These are phyloP conservation scores for Emiliania huxleyi DNA, from an alignment of 78 protist species.

Conservation along the genomic window DNA sequence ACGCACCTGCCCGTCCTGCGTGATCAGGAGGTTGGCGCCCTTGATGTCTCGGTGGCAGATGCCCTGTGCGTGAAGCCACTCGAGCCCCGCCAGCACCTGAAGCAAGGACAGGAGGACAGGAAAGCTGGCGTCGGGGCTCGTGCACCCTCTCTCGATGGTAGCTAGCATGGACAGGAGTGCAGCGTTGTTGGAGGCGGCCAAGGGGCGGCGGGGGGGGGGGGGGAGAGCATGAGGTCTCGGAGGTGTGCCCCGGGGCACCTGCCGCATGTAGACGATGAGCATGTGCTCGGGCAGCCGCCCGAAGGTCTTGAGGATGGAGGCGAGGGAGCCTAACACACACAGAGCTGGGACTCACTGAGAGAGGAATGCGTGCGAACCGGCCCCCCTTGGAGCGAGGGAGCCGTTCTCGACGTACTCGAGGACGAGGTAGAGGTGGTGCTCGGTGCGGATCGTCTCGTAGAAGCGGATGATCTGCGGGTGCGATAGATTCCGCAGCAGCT, in stretches of 20 bases:
- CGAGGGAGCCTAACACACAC: too few species aligned
- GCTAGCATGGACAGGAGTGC: too few species aligned
- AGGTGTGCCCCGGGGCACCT: too few species aligned
- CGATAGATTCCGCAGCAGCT: constrained; percentile 71
- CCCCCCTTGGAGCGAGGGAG: too few species aligned
- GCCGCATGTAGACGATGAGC: constrained; percentile 70
- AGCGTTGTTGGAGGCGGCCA: too few species aligned
- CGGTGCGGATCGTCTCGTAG: constrained; percentile 43
- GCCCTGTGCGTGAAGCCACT: constrained; percentile 81
- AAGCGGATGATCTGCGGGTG: constrained; percentile 83
- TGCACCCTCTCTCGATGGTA: too few species aligned
- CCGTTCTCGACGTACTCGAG: constrained; percentile 91
- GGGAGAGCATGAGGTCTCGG: too few species aligned
- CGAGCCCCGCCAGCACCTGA: constrained; percentile 70
- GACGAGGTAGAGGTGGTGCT: constrained; percentile 68
- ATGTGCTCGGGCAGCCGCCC: constrained; percentile 88
- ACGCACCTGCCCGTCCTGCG: constrained; percentile 32
- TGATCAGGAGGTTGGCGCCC: constrained; percentile 54
- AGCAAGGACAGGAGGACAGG: too few species aligned
- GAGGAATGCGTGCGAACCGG: too few species aligned
- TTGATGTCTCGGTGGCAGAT: constrained; percentile 85
- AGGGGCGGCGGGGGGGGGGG: too few species aligned
- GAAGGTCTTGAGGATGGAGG: constrained; percentile 61
- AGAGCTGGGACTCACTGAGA: too few species aligned
- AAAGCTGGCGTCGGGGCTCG: too few species aligned